phyloP scores from a whole-genome alignment of 2,329 filamentous ascomycete genomes.

The Pestalotiopsis sp. region DNA sequence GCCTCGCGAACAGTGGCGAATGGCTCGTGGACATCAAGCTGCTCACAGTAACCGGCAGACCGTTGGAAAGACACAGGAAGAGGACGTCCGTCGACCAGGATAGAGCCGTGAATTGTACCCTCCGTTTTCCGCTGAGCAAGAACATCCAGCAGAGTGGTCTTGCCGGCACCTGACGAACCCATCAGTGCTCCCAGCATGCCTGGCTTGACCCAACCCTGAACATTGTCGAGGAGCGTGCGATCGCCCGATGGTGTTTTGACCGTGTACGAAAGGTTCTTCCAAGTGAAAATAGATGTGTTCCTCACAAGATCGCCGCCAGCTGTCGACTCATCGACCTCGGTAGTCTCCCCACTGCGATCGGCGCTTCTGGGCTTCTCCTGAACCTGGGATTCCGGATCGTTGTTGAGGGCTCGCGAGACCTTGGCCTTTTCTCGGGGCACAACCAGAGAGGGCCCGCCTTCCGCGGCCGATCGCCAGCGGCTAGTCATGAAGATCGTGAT shows the following conservation, averaged over 20 bases:
- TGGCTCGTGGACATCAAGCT: slow-evolving; percentile 77
- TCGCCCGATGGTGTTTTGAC: slow-evolving; percentile 64
- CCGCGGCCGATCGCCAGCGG: slow-evolving; percentile 56
- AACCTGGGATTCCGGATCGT: slow-evolving; percentile 53
- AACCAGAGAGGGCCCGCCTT: slow-evolving; percentile 56
- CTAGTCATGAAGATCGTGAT: slow-evolving; percentile 61
- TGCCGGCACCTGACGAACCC: slow-evolving; percentile 81
- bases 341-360: slow-evolving; percentile 15
- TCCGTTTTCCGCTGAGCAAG: slow-evolving; percentile 80
- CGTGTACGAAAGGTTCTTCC: slow-evolving; percentile 72
- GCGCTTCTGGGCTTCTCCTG: slow-evolving; percentile 14
- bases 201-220: slow-evolving; percentile 83
- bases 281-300: slow-evolving; percentile 73
- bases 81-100: slow-evolving; percentile 74
- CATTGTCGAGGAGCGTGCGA: slow-evolving; percentile 74
- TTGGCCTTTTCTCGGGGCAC: slow-evolving; percentile 63
- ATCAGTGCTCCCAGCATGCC: slow-evolving; percentile 79
- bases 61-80: slow-evolving; percentile 76
- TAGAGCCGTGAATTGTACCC: slow-evolving; percentile 73
- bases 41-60: slow-evolving; percentile 79
- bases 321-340: slow-evolving; percentile 17
- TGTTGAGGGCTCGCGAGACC: slow-evolving; percentile 29
- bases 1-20: slow-evolving; percentile 78
- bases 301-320: slow-evolving; percentile 47
- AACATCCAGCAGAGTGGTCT: slow-evolving; percentile 83